phyloP scores from a whole-genome alignment of 2,329 filamentous ascomycete species.

The Pseudogymnoascus sp. region DNA sequence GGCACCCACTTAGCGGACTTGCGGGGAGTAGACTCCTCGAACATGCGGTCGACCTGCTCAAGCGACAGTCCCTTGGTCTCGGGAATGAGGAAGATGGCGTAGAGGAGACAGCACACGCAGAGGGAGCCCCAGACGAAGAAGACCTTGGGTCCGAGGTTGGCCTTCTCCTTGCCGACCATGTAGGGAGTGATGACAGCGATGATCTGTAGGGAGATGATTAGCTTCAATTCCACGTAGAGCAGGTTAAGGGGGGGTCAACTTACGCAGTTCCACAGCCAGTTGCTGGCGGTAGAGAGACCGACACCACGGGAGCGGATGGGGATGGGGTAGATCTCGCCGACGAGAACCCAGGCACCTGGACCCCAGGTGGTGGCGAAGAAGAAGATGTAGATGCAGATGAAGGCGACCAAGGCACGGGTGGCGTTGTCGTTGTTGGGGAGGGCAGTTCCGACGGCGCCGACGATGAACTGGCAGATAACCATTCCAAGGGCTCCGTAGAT shows the following conservation, averaged over 20 bases:
- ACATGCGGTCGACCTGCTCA: conserved; percentile 60
- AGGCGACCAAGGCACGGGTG: conserved; percentile 65
- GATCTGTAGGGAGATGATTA: conserved; percentile 23
- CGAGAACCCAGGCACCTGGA: conserved; percentile 66
- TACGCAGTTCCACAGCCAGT: conserved; percentile 84
- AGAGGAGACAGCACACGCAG: conserved; percentile 43
- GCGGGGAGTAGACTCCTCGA: conserved; percentile 38
- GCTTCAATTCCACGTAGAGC: conserved; percentile 26
- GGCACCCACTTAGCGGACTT: conserved; percentile 22
- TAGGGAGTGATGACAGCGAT: conserved; percentile 63
- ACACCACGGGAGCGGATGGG: conserved; percentile 84
- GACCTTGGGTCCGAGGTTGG: conserved; percentile 10
- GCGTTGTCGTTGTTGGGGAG: conserved; percentile 35
- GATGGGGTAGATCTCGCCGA: conserved; percentile 84
- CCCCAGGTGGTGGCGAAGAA: conserved; percentile 89
- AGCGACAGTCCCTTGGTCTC: conserved; percentile 66
- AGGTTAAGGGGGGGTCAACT: conserved; percentile 2
- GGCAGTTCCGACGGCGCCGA: conserved; percentile 61
- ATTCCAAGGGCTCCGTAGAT: conserved; percentile 72
- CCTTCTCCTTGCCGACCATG: conserved; percentile 50
- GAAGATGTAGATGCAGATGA: conserved; percentile 89
- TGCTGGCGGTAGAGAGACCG: conserved; percentile 75
- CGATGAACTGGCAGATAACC: conserved; percentile 80
- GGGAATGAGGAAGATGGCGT: conserved; percentile 52
- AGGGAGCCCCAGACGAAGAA: conserved; percentile 52